Percentiles rank a stretch among this genome's conserved stretches.
These are phyloP conservation scores for Acanthamoeba polyphaga DNA, from an alignment of 208 protist genomes.

Conservation along the genomic window DNA sequence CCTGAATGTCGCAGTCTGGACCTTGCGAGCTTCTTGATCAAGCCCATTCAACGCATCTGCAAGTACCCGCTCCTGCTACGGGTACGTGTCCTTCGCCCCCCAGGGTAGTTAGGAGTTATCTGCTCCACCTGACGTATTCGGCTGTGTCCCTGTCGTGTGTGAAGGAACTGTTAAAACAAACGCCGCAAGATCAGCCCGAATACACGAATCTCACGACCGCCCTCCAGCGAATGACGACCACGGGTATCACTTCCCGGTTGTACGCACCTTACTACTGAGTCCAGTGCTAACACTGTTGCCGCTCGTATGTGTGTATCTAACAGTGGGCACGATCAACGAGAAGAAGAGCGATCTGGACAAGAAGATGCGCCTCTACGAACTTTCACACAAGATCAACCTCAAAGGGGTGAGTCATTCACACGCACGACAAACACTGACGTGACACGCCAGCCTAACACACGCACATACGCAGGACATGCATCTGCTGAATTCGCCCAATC, in stretches of 20 bases:
- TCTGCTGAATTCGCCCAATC: conserved; percentile 4
- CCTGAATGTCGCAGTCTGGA: conserved; percentile 32
- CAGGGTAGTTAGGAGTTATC: not conserved
- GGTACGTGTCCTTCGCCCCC: not conserved
- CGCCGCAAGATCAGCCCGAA: conserved; percentile 65
- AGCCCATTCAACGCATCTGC: conserved; percentile 67
- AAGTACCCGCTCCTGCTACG: conserved; percentile 69
- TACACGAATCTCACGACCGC: conserved; percentile 16
- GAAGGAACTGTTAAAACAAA: conserved; percentile 71
- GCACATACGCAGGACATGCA: conserved; percentile 2
- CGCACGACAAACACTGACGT: not conserved
- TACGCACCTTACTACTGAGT: not conserved
- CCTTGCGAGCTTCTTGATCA: conserved; percentile 53
- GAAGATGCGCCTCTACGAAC: conserved; percentile 53
- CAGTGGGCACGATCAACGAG: conserved; percentile 53
- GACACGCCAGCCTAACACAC: not conserved
- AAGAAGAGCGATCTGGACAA: conserved; percentile 56
- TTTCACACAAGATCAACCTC: conserved; percentile 39
- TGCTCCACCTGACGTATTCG: not conserved
- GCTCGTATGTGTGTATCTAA: not conserved
- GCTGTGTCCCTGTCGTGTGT: not conserved
- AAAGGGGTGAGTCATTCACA: conserved; percentile 2
- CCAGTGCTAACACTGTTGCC: not conserved
- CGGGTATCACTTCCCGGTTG: not conserved
- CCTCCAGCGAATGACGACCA: conserved; percentile 33